These are phyloP conservation scores for Cyclotella baltica DNA, from an alignment of 108 stramenopile species.

Conservation along the genomic window DNA sequence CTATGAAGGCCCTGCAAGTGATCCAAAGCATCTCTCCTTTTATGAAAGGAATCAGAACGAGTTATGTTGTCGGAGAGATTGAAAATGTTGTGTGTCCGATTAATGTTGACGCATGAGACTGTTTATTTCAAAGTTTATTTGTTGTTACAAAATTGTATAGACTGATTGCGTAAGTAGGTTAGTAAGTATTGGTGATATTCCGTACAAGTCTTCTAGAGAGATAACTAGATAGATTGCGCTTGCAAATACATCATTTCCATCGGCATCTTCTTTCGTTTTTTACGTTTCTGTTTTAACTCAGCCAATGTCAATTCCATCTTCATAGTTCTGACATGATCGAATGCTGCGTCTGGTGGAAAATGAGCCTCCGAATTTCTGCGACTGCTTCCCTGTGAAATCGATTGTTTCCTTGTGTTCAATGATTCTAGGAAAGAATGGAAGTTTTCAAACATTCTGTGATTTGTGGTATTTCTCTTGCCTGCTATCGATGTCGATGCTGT, in stretches of 20 bases:
- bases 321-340: conserved; percentile 5
- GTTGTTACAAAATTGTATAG: neutral
- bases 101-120: neutral
- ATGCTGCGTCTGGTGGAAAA: conserved; percentile 7
- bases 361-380: neutral
- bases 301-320: conserved; percentile 6
- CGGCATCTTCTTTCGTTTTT: neutral
- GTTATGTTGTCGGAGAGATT: conserved; percentile 21
- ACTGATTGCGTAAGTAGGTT: neutral
- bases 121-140: neutral
- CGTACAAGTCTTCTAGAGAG: no score
- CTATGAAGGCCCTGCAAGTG: conserved; percentile 66
- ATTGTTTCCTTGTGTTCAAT: conserved; percentile 6
- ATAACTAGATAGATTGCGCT: neutral
- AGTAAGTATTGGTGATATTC: no score
- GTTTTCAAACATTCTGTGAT: neutral
- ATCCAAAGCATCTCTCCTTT: conserved; percentile 61
- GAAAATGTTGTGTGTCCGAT: neutral
- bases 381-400: neutral
- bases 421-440: neutral
- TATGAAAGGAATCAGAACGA: conserved; percentile 60
- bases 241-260: neutral
- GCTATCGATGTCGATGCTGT: no score
- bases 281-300: conserved; percentile 3
- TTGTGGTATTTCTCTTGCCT: neutral